phyloP scores from a whole-genome alignment of 345 rosid genomes.

The Citrus sp. region DNA sequence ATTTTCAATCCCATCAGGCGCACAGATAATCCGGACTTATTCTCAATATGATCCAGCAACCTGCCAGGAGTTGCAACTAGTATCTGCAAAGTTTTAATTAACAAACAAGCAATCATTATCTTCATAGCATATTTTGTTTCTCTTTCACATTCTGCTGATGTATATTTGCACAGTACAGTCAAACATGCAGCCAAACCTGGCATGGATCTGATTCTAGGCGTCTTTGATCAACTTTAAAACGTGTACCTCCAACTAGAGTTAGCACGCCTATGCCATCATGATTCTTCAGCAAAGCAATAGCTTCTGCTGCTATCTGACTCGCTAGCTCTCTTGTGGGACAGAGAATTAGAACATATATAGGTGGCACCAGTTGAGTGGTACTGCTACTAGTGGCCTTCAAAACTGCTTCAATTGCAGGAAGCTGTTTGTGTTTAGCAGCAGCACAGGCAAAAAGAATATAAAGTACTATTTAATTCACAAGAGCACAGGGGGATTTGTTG shows the following conservation, averaged over 20 bases:
- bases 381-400: conserved; percentile 51
- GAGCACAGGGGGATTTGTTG: conserved; percentile 17
- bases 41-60: conserved; percentile 90
- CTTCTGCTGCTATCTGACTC: conserved; percentile 94
- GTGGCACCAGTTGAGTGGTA: conserved; percentile 39
- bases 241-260: conserved; percentile 89
- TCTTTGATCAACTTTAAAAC: conserved; percentile 88
- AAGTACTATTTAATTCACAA: conserved; percentile 11
- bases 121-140: background rate
- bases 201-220: conserved; percentile 80
- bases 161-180: background rate
- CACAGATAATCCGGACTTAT: conserved; percentile 67
- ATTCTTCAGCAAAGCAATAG: conserved; percentile 74
- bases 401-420: conserved; percentile 99
- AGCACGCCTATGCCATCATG: conserved; percentile 82
- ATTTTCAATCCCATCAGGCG: conserved; percentile 88
- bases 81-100: conserved; percentile 43
- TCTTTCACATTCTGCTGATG: background rate
- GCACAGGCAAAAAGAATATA: conserved; percentile 28
- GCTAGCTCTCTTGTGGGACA: conserved; percentile 97
- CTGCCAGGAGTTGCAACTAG: conserved; percentile 97
- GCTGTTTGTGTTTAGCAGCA: conserved; percentile 70
- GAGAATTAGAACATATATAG: conserved; percentile 65
- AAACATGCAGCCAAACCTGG: conserved; percentile 52
- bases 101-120: conserved; percentile 1